Evolutionary conservation across 2,329 filamentous ascomycete genomes (phyloP), one percentile per base, ranked within the genome.

Genomic region (Monosporascus ibericus): DNA sequence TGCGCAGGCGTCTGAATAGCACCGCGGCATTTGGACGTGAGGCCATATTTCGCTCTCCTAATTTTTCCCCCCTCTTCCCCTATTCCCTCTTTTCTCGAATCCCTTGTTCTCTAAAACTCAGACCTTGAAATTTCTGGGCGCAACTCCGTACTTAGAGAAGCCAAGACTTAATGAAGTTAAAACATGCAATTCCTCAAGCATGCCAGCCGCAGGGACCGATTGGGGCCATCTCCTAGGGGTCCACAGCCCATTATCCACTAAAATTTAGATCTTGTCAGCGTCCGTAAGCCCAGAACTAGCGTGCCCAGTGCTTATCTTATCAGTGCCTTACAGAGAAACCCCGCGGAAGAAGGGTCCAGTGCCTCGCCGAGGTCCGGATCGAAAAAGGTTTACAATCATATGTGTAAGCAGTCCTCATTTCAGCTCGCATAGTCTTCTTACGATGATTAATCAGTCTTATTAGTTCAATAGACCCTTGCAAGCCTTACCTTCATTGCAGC

Each of bases 21-120:
- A 47, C 22, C 20, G 48, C 52, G 47, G 53, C 36, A 48, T 50
- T 55, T 15, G 56, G 25, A 48, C 55, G 54, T 3, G 54, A 52
- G 25, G 58, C 44, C 59, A 61, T 61, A 48, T 44, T 55, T 25
- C 40, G 20, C 11, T 14, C 18, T 44, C 6, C 22, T 38, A 24
- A 14, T 24, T 11, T 5, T 20, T 1, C 30, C 4, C 1, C 5
- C 18, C 6, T 42, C 39, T 18, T 42, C 39, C 18, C 39, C 22
- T 18, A 11, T 1, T 42, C 8, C 14, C 18, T 42, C 39, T 24
- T 6, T 20, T 46, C 24, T 22, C 1, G n/a, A 14, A 7, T 27
- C 14, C 25, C 25, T 24, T 24, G 24, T 24, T 30, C 9, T 3
- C 20, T 7, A 22, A 27, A 18, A 24, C 22, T 14, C 14, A 3